Evolutionary conservation across 768 basidiomycete species (phyloP), one percentile per base, ranked within the genome.

Genomic region (Leccinum truebloodii): DNA sequence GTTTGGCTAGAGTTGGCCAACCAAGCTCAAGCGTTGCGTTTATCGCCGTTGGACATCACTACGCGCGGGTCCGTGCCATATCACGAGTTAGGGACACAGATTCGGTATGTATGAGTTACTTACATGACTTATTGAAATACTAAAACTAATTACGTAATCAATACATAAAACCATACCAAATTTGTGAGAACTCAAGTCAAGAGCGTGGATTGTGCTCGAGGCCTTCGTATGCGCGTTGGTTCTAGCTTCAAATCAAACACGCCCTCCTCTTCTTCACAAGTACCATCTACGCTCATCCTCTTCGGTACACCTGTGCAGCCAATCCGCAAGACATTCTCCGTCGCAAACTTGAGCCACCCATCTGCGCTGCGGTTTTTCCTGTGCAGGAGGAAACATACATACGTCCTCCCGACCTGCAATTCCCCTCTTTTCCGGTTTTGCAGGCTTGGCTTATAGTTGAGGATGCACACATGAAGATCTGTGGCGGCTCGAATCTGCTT

Each of bases 331-430:
- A 67, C 35, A 50, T 70, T 71, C 22, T 71, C 67, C 14, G 69
- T 65, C 35, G 63, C 46, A 48, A 70, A 58, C 60, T 70, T 70
- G 50, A 69, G 60, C 70, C 70, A 71, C 18, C 52, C 57, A 14
- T 55, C 54, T 24, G 20, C 41, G 20, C 32, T 46, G 9, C 14
- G 51, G 10, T 16, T 6, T 22, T 63, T 20, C 62, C 50, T 58
- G 16, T 67, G 57, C 1, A 71, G 59, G 6, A 70, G 65, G 48
- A 70, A 69, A 51, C 69, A 69, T 20, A 69, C 34, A 24, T 69
- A 71, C 12, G 59, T 57, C 54, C 26, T 53, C 34, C 69, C 62
- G 3, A 62, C 63, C 4, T 62, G 63, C 22, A 71, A 46, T 32
- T 51, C 37, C 41, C 69, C 69, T 12, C 51, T 16, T 8, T 53